Percentiles rank a stretch among this genome's conserved stretches.
phyloP scores from a whole-genome alignment of 768 basidiomycete genomes.

The Albatrellus ellisii region DNA sequence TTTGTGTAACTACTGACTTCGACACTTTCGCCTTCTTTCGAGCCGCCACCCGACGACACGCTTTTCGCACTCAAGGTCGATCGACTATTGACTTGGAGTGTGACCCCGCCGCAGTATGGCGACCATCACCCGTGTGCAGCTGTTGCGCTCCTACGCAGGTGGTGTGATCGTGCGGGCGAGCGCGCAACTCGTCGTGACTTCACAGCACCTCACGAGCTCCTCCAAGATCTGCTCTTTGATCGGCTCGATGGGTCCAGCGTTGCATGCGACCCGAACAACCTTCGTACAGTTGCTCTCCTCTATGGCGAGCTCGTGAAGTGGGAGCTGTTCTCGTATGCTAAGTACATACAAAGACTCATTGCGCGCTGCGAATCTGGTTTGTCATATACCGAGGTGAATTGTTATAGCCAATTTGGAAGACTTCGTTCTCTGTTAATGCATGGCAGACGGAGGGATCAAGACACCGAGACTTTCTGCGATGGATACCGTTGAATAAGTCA shows the following conservation, averaged over 20 bases:
- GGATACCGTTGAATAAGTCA: constrained; percentile 55
- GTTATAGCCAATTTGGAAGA: constrained; percentile 2
- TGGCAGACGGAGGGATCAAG: constrained; percentile 38
- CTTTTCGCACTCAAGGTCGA: constrained; percentile 58
- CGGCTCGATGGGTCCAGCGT: constrained; percentile 65
- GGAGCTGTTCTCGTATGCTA: constrained; percentile 61
- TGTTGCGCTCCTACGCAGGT: constrained; percentile 50
- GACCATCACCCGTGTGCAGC: constrained; percentile 71
- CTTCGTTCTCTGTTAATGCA: constrained; percentile 1
- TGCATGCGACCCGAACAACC: constrained; percentile 42
- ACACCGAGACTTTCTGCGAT: constrained; percentile 56
- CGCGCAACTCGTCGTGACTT: constrained; percentile 50
- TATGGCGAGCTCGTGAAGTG: constrained; percentile 60
- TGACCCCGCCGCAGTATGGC: constrained; percentile 71
- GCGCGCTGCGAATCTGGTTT: constrained; percentile 62
- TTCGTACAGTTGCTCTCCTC: constrained; percentile 48
- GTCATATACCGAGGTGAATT: constrained; percentile 37
- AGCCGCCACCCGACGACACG: constrained; percentile 20
- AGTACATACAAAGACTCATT: constrained; percentile 70
- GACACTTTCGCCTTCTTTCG: constrained; percentile 44
- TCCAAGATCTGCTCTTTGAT: constrained; percentile 70
- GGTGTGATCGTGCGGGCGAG: constrained; percentile 47
- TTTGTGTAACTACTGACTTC: constrained; percentile 53
- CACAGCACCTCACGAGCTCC: constrained; percentile 42
- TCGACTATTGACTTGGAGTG: constrained; percentile 67